A percentile compares a stretch with the other conserved stretches of the same genome.
These are phyloP conservation scores for Musa schizocarpa DNA, from an alignment of 176 grass and related monocot genomes.

Conservation along the genomic window DNA sequence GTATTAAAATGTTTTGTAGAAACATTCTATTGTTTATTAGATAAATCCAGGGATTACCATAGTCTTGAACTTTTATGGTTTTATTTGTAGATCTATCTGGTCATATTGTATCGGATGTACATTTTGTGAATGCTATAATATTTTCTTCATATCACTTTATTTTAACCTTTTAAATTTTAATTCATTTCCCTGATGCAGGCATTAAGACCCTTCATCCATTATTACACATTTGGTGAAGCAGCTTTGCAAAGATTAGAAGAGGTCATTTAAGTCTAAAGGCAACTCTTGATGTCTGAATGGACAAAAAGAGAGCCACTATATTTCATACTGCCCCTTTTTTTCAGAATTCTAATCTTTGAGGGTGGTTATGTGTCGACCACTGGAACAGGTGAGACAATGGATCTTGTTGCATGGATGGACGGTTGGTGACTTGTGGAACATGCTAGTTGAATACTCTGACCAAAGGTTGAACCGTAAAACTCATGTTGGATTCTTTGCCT, in stretches of 20 bases:
- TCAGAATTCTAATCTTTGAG: background rate
- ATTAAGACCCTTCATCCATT: conserved; percentile 62
- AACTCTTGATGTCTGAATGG: background rate
- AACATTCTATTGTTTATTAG: too few relatives aligned
- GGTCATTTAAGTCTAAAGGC: conserved; percentile 27
- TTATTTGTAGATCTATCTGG: background rate
- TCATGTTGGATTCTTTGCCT: conserved; percentile 38
- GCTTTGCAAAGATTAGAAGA: conserved; percentile 54
- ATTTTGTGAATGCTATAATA: background rate
- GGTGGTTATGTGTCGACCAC: background rate
- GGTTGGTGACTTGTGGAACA: conserved; percentile 75
- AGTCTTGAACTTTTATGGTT: background rate
- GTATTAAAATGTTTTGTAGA: too few relatives aligned
- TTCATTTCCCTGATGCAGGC: conserved; percentile 40
- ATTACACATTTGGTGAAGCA: conserved; percentile 64
- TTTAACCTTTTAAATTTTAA: background rate
- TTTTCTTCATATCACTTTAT: background rate
- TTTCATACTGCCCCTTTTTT: too few relatives aligned
- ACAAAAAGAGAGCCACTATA: too few relatives aligned
- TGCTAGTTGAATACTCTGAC: conserved; percentile 54
- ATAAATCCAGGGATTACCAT: background rate
- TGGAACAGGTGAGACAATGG: conserved; percentile 55
- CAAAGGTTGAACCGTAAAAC: conserved; percentile 42
- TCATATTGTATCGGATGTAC: too few relatives aligned
- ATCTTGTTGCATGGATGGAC: conserved; percentile 57